Evolutionary conservation across 140 eudicot genomes (phyloP), one percentile per base, ranked within the genome.

Genomic region (Stevia rebaudiana): DNA sequence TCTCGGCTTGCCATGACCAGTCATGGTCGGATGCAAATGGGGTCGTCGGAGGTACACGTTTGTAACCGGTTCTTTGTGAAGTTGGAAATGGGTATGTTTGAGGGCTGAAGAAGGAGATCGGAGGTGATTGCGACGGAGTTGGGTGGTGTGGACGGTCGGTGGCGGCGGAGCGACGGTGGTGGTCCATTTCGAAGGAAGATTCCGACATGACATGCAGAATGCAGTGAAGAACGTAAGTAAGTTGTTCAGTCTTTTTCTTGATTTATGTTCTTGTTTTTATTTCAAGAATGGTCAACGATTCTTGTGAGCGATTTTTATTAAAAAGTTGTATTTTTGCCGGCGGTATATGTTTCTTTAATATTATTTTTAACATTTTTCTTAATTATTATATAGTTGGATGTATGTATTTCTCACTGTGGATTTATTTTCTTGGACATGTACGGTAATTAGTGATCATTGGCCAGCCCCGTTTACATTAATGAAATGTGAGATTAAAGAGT

Each of bases 11-110:
- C 96, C 96, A 88, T 2, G 94, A 84, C 40, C 65, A 65, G 80
- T 88, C 94, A 39, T 63, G 63, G 73, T 84, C 87, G 1, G 96
- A 69, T 56, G 87, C 89, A 40, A 88, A 88, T 19, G 96, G 94
- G 54, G 87, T 66, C 56, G 80, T 28, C 3, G 90, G 96, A 19
- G 94, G 96, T n/a, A 69, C 70, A 35, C 62, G 79, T n/a, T 22
- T 63, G 28, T 75, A 69, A 24, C 83, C 80, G 44, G 81, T 59
- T 66, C 84, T 67, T 4, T 71, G 83, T 31, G 88, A 60, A 15
- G 78, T 30, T 30, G 75, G 70, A 42, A 60, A 74, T 0, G 68
- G 74, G 51, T 50, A 9, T 12, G 77, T 50, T 23, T 61, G 70
- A 3, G 86, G 83, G 80, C 82, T 78, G 58, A 80, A 75, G 69